These are phyloP conservation scores for Earliella scabrosa DNA, from an alignment of 1,284 basidiomycete genomes.

Conservation along the genomic window DNA sequence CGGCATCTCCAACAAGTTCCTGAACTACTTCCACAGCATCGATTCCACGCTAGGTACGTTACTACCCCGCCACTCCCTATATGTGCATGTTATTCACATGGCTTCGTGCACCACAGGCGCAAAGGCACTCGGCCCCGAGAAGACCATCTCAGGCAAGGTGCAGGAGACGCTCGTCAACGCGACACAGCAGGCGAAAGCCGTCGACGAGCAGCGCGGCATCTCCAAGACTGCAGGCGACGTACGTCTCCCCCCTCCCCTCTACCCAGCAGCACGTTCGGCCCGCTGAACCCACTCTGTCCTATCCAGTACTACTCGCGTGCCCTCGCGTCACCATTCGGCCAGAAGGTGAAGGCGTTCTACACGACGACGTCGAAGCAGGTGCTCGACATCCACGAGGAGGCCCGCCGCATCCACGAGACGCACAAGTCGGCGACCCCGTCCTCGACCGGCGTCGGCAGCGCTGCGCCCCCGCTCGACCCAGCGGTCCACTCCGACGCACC, in stretches of 20 bases:
- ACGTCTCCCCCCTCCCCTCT: constrained; percentile 27
- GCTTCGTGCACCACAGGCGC: constrained; percentile 18
- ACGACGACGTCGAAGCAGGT: constrained; percentile 82
- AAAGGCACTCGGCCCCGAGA: constrained; percentile 69
- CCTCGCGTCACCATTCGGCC: constrained; percentile 75
- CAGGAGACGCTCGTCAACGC: constrained; percentile 65
- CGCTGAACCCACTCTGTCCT: background rate
- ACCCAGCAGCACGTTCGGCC: background rate
- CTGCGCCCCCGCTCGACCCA: constrained; percentile 25
- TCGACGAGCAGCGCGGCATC: constrained; percentile 84
- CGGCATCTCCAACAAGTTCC: constrained; percentile 87
- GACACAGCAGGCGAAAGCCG: constrained; percentile 66
- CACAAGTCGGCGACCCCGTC: constrained; percentile 48
- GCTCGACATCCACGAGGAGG: constrained; percentile 87
- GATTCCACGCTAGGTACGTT: constrained; percentile 69
- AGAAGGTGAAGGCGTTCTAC: constrained; percentile 78
- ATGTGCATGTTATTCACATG: background rate
- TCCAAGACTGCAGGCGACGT: constrained; percentile 72
- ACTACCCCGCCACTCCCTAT: background rate
- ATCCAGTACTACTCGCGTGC: constrained; percentile 82
- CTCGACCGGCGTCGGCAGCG: constrained; percentile 22
- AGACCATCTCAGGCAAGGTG: constrained; percentile 77
- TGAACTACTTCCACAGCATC: constrained; percentile 74
- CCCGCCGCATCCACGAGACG: constrained; percentile 70
- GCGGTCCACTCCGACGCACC: constrained; percentile 19